Base-by-base conservation (phyloP, 768 basidiomycete species). In the Cytidiella melzeri region DNA sequence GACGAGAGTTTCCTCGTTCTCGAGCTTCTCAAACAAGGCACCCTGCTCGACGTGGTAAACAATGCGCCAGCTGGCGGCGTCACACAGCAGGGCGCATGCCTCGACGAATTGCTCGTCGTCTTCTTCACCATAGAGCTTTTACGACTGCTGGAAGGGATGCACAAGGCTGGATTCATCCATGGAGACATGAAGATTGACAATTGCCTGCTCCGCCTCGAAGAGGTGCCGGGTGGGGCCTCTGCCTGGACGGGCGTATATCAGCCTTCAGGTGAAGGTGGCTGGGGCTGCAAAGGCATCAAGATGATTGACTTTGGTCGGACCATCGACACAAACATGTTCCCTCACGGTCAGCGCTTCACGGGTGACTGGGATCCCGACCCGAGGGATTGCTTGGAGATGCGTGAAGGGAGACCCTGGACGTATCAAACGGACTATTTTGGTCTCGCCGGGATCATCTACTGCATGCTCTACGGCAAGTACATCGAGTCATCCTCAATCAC, bases 101-200 rank as follows among this genome's bases (percentile, higher is more conserved):
- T 99, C 45, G 95, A 98, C 60, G 96, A 99, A 63, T 75, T 95
- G 3, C 76, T 98, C 46, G 92, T 92, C 39, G 79, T 95, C 63
- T 99, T 98, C 76, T 99, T 98, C 76, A 76, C 87, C 21, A 76
- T 95, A 60, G 96, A 98, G 65, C 79, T 98, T 5, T 67, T 97
- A 34, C 83, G 84, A 23, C 68, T 88, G 9, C 67, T 97, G 38
- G 92, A 94, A 61, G 83, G 76, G 15, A 78, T 97, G 64, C 96
- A 98, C 64, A 49, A 61, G 13, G 70, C 75, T 0, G 90, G 92
- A 10, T 90, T 98, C 70, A 89, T 99, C 57, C 96, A 99, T 60
- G 95, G 96, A 26, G 96, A 99, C 69, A 77, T 99, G 55, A 99
- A 99, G 73, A 96, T 98, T 65, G 96, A 99, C 69, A 99, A 99